A percentile compares a stretch with the other conserved stretches of the same genome.
These are phyloP conservation scores for Aspergillus incahuasiensis DNA, from an alignment of 495 filamentous ascomycete genomes.

Conservation along the genomic window DNA sequence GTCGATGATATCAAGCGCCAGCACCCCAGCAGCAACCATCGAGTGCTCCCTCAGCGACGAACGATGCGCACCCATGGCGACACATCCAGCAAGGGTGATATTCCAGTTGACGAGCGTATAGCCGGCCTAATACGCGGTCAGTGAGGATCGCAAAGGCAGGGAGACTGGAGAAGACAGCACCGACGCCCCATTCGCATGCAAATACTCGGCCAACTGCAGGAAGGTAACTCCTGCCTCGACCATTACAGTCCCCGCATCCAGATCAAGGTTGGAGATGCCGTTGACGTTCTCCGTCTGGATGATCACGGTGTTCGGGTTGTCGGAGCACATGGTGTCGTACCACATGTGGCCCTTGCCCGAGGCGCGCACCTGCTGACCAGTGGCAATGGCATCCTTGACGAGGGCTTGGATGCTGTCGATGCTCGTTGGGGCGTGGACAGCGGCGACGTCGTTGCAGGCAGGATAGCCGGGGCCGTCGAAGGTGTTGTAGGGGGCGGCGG, in stretches of 20 bases:
- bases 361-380: slow-evolving; percentile 9
- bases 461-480: slow-evolving; percentile 14
- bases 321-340: slow-evolving; percentile 18
- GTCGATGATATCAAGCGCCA: slow-evolving; percentile 12
- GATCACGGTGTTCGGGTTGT: slow-evolving; percentile 16
- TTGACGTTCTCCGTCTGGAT: slow-evolving; percentile 13
- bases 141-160: not conserved
- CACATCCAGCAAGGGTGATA: slow-evolving; percentile 12
- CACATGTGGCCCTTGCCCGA: slow-evolving; percentile 15
- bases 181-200: slow-evolving; percentile 10
- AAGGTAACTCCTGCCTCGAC: slow-evolving; percentile 15
- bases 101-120: slow-evolving; percentile 17
- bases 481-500: slow-evolving; percentile 10
- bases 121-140: not conserved
- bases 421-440: slow-evolving; percentile 1
- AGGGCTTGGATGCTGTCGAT: slow-evolving; percentile 9
- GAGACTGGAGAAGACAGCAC: not conserved
- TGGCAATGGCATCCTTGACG: slow-evolving; percentile 7
- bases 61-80: slow-evolving; percentile 15
- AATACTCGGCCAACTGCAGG: slow-evolving; percentile 12
- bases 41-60: slow-evolving; percentile 13
- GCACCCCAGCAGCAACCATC: slow-evolving; percentile 13
- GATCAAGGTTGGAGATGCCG: slow-evolving; percentile 10
- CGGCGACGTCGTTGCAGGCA: slow-evolving; percentile 12
- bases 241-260: slow-evolving; percentile 11